These are phyloP conservation scores for Durusdinium trenchii DNA, from an alignment of 73 alveolate genomes.

Conservation along the genomic window DNA sequence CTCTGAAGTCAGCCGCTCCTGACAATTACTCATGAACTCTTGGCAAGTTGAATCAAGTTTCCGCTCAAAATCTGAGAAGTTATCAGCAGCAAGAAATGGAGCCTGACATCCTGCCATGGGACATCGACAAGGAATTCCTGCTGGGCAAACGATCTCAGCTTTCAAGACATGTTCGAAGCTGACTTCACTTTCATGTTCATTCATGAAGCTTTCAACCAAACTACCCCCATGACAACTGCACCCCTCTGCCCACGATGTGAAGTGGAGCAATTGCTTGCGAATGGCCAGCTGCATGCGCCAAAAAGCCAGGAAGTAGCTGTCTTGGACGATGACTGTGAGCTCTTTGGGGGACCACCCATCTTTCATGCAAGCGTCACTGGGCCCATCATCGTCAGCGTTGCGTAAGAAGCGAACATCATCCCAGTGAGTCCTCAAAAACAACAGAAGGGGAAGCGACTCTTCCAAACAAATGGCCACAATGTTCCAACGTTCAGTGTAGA, in stretches of 20 bases:
- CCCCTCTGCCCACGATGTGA: constrained; percentile 14
- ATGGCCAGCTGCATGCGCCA: constrained; percentile 2
- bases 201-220: not conserved
- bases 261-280: not conserved
- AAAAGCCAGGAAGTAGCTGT: not conserved
- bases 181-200: not conserved
- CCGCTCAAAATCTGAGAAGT: not conserved
- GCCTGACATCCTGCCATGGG: constrained; percentile 5
- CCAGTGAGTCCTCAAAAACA: not conserved
- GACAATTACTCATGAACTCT: not conserved
- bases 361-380: not conserved
- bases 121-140: not conserved
- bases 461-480: not conserved
- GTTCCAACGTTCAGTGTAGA: not conserved
- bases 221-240: not conserved
- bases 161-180: no score
- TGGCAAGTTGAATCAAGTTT: not conserved
- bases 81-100: not conserved
- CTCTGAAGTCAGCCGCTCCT: not conserved
- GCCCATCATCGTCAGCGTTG: no score
- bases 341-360: not conserved
- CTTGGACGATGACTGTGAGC: not conserved
- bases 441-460: not conserved
- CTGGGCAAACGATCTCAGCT: not conserved
- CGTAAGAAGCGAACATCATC: not conserved